Evolutionary conservation across 148 eudicot species (phyloP).

Genomic region (Camellia granthamiana): DNA sequence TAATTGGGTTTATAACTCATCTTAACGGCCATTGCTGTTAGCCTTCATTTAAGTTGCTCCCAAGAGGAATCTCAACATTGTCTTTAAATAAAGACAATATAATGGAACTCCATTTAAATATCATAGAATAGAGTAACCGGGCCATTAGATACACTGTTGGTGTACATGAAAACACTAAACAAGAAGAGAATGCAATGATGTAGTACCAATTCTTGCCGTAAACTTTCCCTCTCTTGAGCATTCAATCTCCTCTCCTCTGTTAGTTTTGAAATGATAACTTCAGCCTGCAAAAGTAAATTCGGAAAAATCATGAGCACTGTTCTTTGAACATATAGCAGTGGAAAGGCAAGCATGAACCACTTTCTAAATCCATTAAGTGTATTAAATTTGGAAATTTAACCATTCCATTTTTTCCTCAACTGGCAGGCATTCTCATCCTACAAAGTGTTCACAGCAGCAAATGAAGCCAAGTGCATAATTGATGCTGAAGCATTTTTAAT

Average conservation of each 20-base stretch:
- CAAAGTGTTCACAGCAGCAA: no score
- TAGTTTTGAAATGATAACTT: slow-evolving; percentile 50
- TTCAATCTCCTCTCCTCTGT: slow-evolving; percentile 61
- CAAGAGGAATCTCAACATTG: background rate
- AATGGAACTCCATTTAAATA: background rate
- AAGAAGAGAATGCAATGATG: background rate
- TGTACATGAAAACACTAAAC: background rate
- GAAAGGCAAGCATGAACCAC: background rate
- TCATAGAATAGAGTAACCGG: background rate
- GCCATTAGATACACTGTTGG: background rate
- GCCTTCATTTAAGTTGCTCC: background rate
- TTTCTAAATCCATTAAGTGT: slow-evolving; percentile 2
- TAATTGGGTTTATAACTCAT: background rate
- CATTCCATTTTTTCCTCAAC: no score
- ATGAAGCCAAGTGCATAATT: no score
- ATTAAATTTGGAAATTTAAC: no score
- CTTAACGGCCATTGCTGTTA: background rate
- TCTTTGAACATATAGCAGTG: background rate
- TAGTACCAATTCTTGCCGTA: slow-evolving; percentile 70
- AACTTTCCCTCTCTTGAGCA: slow-evolving; percentile 47
- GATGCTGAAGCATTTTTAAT: background rate
- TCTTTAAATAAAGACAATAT: background rate
- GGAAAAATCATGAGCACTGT: slow-evolving; percentile 4
- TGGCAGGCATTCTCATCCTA: no score
- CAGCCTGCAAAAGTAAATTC: slow-evolving; percentile 53